Base-by-base conservation (phyloP, 208 protist genomes). In the Trypanosoma congolense region DNA sequence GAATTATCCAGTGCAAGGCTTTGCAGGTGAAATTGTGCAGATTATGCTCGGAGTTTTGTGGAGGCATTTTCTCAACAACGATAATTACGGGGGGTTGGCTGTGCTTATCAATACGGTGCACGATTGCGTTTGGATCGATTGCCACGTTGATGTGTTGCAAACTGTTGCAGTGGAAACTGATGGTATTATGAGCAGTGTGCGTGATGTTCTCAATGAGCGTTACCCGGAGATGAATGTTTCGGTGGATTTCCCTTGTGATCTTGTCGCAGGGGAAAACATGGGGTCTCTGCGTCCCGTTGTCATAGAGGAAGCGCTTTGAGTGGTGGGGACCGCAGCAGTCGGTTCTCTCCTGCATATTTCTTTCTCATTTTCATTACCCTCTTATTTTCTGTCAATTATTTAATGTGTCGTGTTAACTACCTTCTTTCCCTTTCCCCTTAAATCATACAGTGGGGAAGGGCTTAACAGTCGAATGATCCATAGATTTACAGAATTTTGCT, bases 1-100 rank as follows among this genome's bases (percentile, higher is more conserved):
- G 71, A 96, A 96, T 74, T 94, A 96, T 65, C 91, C 91, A 14
- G 88, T 96, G 21, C 91, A 96, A 61, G 91, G 91, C 16, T 96
- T 95, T 79, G 91, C 91, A 9, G 91, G 87, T 58, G 87, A 96
- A 64, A 90, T 96, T 78, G 91, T 96, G 48, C 87, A 95, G 62
- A 77, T 95, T 35, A 93, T 93, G 77, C 74, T 96, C 6, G 91
- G 91, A n/a, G 44, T 82, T n/a, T 67, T 96, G 21, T 96, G 84
- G 83, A 70, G 91, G 29, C 78, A 92, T 56, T 96, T 96, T 45
- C 33, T 90, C 21, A 63, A 46, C 9, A 84, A 71, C 24, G 62
- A 92, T 51, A 96, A 96, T 63, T 96, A 95, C 75, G 78, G 78
- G 52, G 88, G 84, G n/a, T 69, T 93, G 1, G 87, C 91, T 22